Percentiles rank a stretch among this genome's conserved stretches.
These are phyloP conservation scores for Castanea crenata DNA, from an alignment of 306 rosid species.

Conservation along the genomic window DNA sequence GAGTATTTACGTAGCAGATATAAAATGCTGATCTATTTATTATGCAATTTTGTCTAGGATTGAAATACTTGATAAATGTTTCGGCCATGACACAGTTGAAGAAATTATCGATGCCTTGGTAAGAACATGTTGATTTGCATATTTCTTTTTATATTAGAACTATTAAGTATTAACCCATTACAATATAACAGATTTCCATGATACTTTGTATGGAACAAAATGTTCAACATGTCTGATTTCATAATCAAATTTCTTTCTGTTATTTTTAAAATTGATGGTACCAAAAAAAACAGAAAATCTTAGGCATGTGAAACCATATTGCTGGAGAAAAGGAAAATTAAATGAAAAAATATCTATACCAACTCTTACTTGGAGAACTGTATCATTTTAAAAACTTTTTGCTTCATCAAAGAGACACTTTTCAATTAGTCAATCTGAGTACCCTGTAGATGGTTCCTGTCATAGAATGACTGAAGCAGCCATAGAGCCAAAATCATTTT, in stretches of 20 bases:
- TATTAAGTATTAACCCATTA: conserved; percentile 4
- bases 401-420: neutral
- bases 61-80: conserved; percentile 73
- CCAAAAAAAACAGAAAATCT: neutral
- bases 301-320: neutral
- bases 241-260: neutral
- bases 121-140: conserved; percentile 18
- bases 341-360: neutral
- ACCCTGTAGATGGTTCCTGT: neutral
- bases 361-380: neutral
- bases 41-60: conserved; percentile 47
- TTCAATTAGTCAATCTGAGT: neutral
- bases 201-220: neutral
- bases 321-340: neutral
- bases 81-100: conserved; percentile 76
- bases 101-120: conserved; percentile 87
- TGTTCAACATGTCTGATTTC: neutral
- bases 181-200: neutral
- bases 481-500: too few relatives aligned
- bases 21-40: neutral
- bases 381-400: neutral
- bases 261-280: neutral
- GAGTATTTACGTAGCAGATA: too few relatives aligned
- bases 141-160: neutral
- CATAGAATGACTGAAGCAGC: neutral